A percentile compares a stretch with the other conserved stretches of the same genome.
Conservation (phyloP, 2,329 filamentous ascomycete genomes). For the Daldinia sp. region DNA sequence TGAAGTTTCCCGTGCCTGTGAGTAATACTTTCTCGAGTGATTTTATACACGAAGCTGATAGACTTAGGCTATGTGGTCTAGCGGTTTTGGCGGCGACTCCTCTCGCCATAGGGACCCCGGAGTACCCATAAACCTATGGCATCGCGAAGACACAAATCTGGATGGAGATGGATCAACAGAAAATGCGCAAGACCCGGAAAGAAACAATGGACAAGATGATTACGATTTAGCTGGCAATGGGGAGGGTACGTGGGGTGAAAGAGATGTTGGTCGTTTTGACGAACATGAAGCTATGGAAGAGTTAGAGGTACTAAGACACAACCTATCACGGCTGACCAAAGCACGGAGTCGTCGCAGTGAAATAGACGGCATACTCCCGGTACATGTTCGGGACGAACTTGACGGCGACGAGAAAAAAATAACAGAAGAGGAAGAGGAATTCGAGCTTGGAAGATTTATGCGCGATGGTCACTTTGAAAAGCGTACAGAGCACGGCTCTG, state of each 20-base stretch:
- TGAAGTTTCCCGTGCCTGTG: not conserved
- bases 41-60: not conserved
- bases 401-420: slow-evolving; percentile 47
- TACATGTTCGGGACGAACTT: slow-evolving; percentile 39
- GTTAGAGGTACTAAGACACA: slow-evolving; percentile 48
- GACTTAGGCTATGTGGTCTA: slow-evolving; percentile 46
- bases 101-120: slow-evolving; percentile 47
- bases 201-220: slow-evolving; percentile 19
- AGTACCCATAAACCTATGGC: slow-evolving; percentile 40
- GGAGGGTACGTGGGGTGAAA: slow-evolving; percentile 51
- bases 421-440: slow-evolving; percentile 66
- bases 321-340: slow-evolving; percentile 45
- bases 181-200: not conserved
- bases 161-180: slow-evolving; percentile 17
- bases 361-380: slow-evolving; percentile 16
- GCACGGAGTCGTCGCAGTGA: slow-evolving; percentile 19
- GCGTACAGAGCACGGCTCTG: slow-evolving; percentile 68
- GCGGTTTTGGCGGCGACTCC: slow-evolving; percentile 45
- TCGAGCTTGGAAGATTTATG: slow-evolving; percentile 75
- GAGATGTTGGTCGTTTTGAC: slow-evolving; percentile 47
- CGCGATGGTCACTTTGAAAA: slow-evolving; percentile 80
- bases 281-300: slow-evolving; percentile 48
- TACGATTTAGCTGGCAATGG: slow-evolving; percentile 10
- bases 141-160: slow-evolving; percentile 37
- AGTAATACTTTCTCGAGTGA: not conserved